Percentiles rank a stretch among this genome's conserved stretches.
Evolutionary conservation across 176 grass and related monocot species (phyloP).

Genomic region (Cymbopogon citratus): DNA sequence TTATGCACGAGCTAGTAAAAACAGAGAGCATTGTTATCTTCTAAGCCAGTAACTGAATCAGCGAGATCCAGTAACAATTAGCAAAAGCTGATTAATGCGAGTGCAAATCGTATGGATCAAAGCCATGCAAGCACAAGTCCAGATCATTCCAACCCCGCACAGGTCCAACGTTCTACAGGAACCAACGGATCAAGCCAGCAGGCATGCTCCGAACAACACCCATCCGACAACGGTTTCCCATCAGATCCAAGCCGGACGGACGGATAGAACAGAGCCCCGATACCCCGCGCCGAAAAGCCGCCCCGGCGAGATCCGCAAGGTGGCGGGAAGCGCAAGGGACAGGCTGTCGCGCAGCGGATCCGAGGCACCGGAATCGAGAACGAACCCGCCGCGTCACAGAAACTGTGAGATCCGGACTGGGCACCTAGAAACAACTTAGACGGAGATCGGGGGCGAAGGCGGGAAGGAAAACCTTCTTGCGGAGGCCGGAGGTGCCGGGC

Average conservation of each 20-base stretch:
- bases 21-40: not conserved
- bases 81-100: not conserved
- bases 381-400: not conserved
- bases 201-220: not conserved
- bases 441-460: not conserved
- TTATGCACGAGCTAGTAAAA: not conserved
- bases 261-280: not conserved
- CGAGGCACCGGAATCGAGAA: not conserved
- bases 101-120: not conserved
- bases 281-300: not conserved
- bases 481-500: slow-evolving; percentile 92
- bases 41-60: not conserved
- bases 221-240: not conserved
- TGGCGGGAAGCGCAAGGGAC: not conserved
- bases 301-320: slow-evolving; percentile 27
- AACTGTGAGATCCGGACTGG: slow-evolving; percentile 7
- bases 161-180: not conserved
- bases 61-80: slow-evolving; percentile 23
- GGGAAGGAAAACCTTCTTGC: slow-evolving; percentile 67
- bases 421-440: not conserved
- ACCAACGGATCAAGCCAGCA: not conserved
- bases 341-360: slow-evolving; percentile 30
- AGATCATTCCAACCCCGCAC: not conserved
- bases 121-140: not conserved
- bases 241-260: not conserved